Conservation (phyloP, 495 filamentous ascomycete species). For the Neurospora sp. region DNA sequence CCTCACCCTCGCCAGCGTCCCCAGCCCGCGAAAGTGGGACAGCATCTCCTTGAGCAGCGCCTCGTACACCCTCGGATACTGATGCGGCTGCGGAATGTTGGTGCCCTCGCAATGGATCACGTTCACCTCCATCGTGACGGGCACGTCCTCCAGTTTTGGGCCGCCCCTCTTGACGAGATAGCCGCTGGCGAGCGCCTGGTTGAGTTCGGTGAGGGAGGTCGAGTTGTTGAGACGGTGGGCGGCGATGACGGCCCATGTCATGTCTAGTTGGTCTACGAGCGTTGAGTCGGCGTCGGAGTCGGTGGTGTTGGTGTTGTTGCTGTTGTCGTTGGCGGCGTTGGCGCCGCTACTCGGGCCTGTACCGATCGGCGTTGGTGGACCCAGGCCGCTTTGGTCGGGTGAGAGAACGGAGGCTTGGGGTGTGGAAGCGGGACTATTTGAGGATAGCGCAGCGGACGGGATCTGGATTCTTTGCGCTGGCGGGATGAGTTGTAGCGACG, state of each 20-base stretch:
- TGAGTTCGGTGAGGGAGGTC: conserved; percentile 50
- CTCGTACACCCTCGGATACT: conserved; percentile 42
- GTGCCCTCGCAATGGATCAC: conserved; percentile 47
- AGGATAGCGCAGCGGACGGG: conserved; percentile 24
- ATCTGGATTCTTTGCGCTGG: conserved; percentile 35
- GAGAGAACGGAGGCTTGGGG: conserved; percentile 46
- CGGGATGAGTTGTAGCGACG: conserved; percentile 56
- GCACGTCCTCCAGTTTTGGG: conserved; percentile 47
- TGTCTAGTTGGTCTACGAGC: conserved; percentile 68
- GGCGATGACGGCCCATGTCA: conserved; percentile 70
- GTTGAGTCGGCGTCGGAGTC: conserved; percentile 64
- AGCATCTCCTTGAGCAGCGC: conserved; percentile 60
- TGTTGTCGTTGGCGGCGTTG: neutral
- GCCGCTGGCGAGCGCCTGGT: conserved; percentile 57
- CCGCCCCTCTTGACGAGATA: conserved; percentile 71
- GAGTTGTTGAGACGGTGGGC: conserved; percentile 62
- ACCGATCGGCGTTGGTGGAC: conserved; percentile 37
- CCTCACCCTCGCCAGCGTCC: conserved; percentile 58
- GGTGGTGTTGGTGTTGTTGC: neutral
- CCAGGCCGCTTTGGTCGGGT: conserved; percentile 41
- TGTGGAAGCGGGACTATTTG: conserved; percentile 48
- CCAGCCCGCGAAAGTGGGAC: conserved; percentile 65
- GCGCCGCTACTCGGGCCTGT: conserved; percentile 8
- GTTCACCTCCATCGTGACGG: conserved; percentile 55
- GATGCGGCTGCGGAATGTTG: conserved; percentile 5